Percentiles rank a stretch among this genome's conserved stretches.
Conservation (phyloP, 495 filamentous ascomycete genomes). For the Hyaloscypha finlandica region DNA sequence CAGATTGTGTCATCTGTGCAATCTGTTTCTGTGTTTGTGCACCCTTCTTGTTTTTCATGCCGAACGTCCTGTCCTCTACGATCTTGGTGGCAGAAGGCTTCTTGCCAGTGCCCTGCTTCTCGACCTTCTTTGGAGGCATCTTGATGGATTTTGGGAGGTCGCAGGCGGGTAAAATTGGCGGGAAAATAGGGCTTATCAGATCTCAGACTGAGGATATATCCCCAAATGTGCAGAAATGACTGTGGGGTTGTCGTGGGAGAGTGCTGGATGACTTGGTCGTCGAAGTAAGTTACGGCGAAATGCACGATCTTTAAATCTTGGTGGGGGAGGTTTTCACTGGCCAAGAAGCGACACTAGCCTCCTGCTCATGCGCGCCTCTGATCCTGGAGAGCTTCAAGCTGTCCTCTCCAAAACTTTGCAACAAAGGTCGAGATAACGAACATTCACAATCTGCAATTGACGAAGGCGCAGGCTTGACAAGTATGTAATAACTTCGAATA, state of each 20-base stretch:
- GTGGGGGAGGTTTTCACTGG: conserved; percentile 24
- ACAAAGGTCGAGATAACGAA: conserved; percentile 14
- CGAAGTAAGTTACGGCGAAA: conserved; percentile 19
- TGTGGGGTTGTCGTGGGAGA: conserved; percentile 18
- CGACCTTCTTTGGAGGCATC: conserved; percentile 91
- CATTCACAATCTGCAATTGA: conserved; percentile 20
- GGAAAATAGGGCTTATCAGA: not conserved
- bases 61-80: conserved; percentile 96
- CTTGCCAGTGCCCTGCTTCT: conserved; percentile 57
- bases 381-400: conserved; percentile 25
- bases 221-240: conserved; percentile 31
- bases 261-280: conserved; percentile 25
- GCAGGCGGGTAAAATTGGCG: not conserved
- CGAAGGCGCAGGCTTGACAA: not conserved
- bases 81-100: conserved; percentile 68
- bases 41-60: conserved; percentile 99
- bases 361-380: not conserved
- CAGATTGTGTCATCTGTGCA: conserved; percentile 72
- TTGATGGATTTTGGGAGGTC: conserved; percentile 37
- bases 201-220: not conserved
- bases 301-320: conserved; percentile 20
- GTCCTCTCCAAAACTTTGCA: conserved; percentile 22
- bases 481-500: conserved; percentile 7
- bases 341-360: conserved; percentile 21
- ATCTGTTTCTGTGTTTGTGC: conserved; percentile 86